Conservation (phyloP, 805 yeast genomes). For the Candida glaebosa region DNA sequence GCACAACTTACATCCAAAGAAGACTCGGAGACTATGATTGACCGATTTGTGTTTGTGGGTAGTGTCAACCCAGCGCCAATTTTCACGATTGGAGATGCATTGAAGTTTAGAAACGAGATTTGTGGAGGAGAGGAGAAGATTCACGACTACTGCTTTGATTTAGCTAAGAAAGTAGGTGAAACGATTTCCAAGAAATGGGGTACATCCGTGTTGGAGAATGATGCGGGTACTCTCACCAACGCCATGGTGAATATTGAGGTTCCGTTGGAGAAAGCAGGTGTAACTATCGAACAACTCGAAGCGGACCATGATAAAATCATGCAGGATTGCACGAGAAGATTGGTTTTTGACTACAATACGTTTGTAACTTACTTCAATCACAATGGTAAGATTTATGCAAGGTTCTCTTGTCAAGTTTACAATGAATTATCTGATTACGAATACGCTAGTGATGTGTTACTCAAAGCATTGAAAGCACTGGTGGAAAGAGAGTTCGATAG, state of each 20-base stretch:
- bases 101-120: slow-evolving; percentile 47
- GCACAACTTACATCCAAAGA: slow-evolving; percentile 17
- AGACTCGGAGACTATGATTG: slow-evolving; percentile 27
- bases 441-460: slow-evolving; percentile 40
- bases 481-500: not conserved
- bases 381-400: slow-evolving; percentile 23
- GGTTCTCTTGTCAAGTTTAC: slow-evolving; percentile 62
- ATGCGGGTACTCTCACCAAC: slow-evolving; percentile 16
- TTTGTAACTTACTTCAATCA: slow-evolving; percentile 42
- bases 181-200: slow-evolving; percentile 38
- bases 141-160: slow-evolving; percentile 40
- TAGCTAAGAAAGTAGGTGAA: slow-evolving; percentile 45
- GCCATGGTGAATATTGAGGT: slow-evolving; percentile 45
- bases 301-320: slow-evolving; percentile 6
- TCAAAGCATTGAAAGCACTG: slow-evolving; percentile 15
- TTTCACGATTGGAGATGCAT: slow-evolving; percentile 44
- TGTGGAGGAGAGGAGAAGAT: slow-evolving; percentile 63
- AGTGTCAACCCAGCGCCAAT: slow-evolving; percentile 46
- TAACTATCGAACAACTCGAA: slow-evolving; percentile 10
- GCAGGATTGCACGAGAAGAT: slow-evolving; percentile 5
- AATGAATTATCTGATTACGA: slow-evolving; percentile 54
- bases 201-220: slow-evolving; percentile 32
- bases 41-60: slow-evolving; percentile 50
- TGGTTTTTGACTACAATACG: slow-evolving; percentile 33
- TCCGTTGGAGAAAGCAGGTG: slow-evolving; percentile 21